phyloP scores from a whole-genome alignment of 2,329 filamentous ascomycete genomes.

The Hymenoscyphus repandus region DNA sequence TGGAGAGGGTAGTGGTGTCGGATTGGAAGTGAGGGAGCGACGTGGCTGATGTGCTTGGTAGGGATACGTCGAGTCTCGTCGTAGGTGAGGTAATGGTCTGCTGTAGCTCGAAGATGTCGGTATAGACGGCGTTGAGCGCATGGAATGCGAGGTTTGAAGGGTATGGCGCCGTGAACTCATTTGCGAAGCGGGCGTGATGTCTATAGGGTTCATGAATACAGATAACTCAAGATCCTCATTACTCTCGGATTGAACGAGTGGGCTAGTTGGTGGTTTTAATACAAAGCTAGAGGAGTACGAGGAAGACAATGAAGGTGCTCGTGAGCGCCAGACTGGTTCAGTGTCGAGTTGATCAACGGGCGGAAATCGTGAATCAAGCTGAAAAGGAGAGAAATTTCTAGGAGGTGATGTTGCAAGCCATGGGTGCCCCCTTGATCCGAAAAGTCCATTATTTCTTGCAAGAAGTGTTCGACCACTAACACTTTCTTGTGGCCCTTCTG shows the following conservation, averaged over 20 bases:
- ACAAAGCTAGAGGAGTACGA: conserved; percentile 75
- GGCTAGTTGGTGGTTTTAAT: conserved; percentile 85
- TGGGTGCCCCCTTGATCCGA: conserved; percentile 19
- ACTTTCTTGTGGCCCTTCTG: conserved; percentile 30
- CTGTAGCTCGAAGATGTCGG: conserved; percentile 37
- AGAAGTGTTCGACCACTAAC: conserved; percentile 10
- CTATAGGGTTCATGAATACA: conserved; percentile 45
- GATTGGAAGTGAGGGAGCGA: conserved; percentile 62
- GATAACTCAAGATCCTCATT: conserved; percentile 70
- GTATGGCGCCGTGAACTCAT: conserved; percentile 60
- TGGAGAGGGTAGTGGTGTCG: conserved; percentile 36
- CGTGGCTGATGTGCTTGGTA: conserved; percentile 77
- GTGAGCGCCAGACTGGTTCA: conserved; percentile 14
- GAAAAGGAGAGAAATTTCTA: conserved; percentile 44
- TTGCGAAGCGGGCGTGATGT: conserved; percentile 36
- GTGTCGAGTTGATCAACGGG: conserved; percentile 16
- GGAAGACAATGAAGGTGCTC: conserved; percentile 58
- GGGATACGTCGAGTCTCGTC: conserved; percentile 59
- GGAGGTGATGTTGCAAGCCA: conserved; percentile 56
- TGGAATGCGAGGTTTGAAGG: conserved; percentile 56
- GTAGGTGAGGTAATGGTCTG: conserved; percentile 40
- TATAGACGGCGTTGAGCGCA: conserved; percentile 37
- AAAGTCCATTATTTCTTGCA: conserved; percentile 9
- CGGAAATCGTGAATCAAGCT: conserved; percentile 34
- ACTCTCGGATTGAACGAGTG: conserved; percentile 81